Percentiles rank a stretch among this genome's conserved stretches.
These are phyloP conservation scores for Agaricus sinodeliciosus DNA, from an alignment of 768 basidiomycete genomes.

Conservation along the genomic window DNA sequence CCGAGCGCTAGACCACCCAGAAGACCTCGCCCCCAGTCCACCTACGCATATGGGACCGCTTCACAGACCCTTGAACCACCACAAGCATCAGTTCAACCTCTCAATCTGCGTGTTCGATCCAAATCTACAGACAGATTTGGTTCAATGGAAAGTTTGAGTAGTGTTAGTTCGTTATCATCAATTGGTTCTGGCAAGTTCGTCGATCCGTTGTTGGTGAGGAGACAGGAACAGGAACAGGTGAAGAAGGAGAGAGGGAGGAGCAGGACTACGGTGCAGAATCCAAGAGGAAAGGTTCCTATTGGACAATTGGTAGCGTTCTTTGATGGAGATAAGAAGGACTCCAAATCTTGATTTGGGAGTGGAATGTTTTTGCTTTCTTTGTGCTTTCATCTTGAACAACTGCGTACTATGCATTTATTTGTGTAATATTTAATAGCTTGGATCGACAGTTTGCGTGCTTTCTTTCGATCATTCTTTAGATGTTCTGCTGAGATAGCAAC, in stretches of 20 bases:
- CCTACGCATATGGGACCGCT: neutral
- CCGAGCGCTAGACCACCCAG: neutral
- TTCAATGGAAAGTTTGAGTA: slow-evolving; percentile 13
- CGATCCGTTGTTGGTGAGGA: slow-evolving; percentile 67
- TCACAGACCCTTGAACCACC: neutral
- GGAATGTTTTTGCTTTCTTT: neutral
- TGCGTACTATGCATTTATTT: no score
- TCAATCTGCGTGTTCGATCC: slow-evolving; percentile 3
- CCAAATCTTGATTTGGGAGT: slow-evolving; percentile 5
- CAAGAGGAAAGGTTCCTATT: slow-evolving; percentile 61
- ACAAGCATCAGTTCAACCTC: slow-evolving; percentile 4
- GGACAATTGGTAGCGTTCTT: slow-evolving; percentile 84
- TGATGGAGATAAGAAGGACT: slow-evolving; percentile 42
- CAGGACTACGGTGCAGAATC: slow-evolving; percentile 28
- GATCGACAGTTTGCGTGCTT: no score
- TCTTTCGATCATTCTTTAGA: no score
- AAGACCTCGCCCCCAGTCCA: slow-evolving; percentile 6
- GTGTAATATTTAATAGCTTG: no score
- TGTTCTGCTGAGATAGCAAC: no score
- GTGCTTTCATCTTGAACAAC: neutral
- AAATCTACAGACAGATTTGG: slow-evolving; percentile 10
- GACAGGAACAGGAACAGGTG: slow-evolving; percentile 46
- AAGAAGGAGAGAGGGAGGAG: slow-evolving; percentile 29
- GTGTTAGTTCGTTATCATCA: slow-evolving; percentile 14
- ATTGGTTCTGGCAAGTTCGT: slow-evolving; percentile 50